Conservation (phyloP, 108 stramenopile species). For the Chaetoceros muelleri region DNA sequence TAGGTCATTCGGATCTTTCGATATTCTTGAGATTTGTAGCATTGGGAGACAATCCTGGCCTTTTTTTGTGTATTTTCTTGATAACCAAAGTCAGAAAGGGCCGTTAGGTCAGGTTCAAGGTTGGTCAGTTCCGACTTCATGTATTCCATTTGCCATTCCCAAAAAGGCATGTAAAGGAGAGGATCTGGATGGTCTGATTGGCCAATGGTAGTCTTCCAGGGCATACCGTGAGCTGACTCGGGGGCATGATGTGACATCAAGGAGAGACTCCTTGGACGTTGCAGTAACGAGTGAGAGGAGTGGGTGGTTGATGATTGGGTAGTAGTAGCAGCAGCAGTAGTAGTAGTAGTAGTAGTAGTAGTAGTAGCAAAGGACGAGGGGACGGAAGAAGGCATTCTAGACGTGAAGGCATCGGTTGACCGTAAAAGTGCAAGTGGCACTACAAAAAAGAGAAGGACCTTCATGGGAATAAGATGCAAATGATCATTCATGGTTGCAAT, state of each 20-base stretch:
- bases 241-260: constrained; percentile 22
- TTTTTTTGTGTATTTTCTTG: constrained; percentile 59
- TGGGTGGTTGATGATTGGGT: too few relatives aligned
- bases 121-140: constrained; percentile 60
- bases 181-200: constrained; percentile 29
- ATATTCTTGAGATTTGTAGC: constrained; percentile 64
- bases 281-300: too few relatives aligned
- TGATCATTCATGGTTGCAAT: too few relatives aligned
- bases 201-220: constrained; percentile 66
- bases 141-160: constrained; percentile 80
- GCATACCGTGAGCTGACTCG: constrained; percentile 63
- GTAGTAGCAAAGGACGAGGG: too few relatives aligned
- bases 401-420: too few relatives aligned
- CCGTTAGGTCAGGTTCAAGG: constrained; percentile 40
- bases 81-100: constrained; percentile 47
- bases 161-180: constrained; percentile 80
- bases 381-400: too few relatives aligned
- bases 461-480: too few relatives aligned
- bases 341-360: too few relatives aligned
- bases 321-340: too few relatives aligned
- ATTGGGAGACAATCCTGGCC: constrained; percentile 68
- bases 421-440: too few relatives aligned
- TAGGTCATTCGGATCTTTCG: constrained; percentile 91
- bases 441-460: too few relatives aligned
- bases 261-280: background rate